Evolutionary conservation across 2,329 filamentous ascomycete genomes (phyloP).

Genomic region (Phialocephala subalpina): DNA sequence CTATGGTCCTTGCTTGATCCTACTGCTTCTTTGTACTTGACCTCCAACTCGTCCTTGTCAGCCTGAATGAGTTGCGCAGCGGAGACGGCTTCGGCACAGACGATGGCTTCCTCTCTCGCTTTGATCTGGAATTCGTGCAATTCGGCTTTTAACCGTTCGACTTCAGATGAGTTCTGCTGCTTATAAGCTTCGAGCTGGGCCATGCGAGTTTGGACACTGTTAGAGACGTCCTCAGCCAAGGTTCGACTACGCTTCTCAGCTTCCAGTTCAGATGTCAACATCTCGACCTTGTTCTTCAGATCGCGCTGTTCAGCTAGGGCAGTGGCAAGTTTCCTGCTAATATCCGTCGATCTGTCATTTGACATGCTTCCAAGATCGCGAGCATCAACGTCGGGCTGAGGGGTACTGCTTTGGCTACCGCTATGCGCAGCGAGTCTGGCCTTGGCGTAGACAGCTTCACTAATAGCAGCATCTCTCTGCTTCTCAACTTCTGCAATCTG

Average conservation of each 20-base stretch:
- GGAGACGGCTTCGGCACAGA: slow-evolving; percentile 78
- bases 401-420: slow-evolving; percentile 67
- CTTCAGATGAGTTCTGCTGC: slow-evolving; percentile 83
- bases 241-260: slow-evolving; percentile 83
- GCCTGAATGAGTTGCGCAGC: slow-evolving; percentile 78
- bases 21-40: slow-evolving; percentile 71
- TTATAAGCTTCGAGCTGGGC: slow-evolving; percentile 84
- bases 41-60: slow-evolving; percentile 83
- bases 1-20: slow-evolving; percentile 74
- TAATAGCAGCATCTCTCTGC: slow-evolving; percentile 92
- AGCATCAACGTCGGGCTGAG: slow-evolving; percentile 64
- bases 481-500: slow-evolving; percentile 94
- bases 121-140: slow-evolving; percentile 81
- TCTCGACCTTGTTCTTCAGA: slow-evolving; percentile 78
- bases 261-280: slow-evolving; percentile 73
- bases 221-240: slow-evolving; percentile 86
- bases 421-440: slow-evolving; percentile 87
- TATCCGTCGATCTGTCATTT: slow-evolving; percentile 74
- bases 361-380: slow-evolving; percentile 64
- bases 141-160: slow-evolving; percentile 86
- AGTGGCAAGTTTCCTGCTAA: slow-evolving; percentile 83
- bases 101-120: slow-evolving; percentile 82
- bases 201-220: slow-evolving; percentile 83
- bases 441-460: slow-evolving; percentile 93
- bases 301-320: slow-evolving; percentile 82